Evolutionary conservation across 2,329 filamentous ascomycete genomes (phyloP), one percentile per base, ranked within the genome.

Genomic region (Fusarium pininemorale): DNA sequence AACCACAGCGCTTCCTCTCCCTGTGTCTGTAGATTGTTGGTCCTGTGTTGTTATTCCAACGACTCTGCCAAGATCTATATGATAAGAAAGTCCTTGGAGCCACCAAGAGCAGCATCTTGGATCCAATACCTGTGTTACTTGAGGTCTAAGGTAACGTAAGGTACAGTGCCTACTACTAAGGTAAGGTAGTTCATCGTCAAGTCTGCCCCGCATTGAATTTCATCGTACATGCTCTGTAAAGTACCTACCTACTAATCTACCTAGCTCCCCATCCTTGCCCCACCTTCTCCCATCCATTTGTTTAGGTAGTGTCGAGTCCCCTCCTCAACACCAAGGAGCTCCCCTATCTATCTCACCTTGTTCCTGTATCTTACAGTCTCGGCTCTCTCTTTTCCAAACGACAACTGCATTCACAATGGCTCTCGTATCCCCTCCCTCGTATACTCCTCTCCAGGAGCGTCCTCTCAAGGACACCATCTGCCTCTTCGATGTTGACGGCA

Each of bases 401-500:
- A 32, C 58, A 65, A 13, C 24, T 14, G 18, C 15, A 22, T 64
- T 69, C 72, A 81, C 64, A 75, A 89, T 88, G 87, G 83, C 83
- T 73, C 74, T 75, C 28, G 28, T 41, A 22, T n/a, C 62, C 22
- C 77, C 76, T 38, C 81, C 84, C 74, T 77, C 82, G 45, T 93
- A 92, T 84, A 92, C 95, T 64, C 90, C 94, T 72, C 90, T 98
- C 75, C 89, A 92, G 82, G 88, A 96, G 79, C 94, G 96, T 77
- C 94, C 94, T 48, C 86, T 98, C 83, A 94, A 95, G 86, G 94
- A 96, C 88, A 98, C 96, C 75, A 93, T 99, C 84, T 92, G 91
- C 80, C 92, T 99, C 74, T 99, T 99, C 84, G 96, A 99, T 84
- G 96, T 99, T 69, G 96, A 99, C 82, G 94, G 90, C 80, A 98